These are phyloP conservation scores for Amorphotheca resinae DNA, from an alignment of 495 filamentous ascomycete species.

Conservation along the genomic window DNA sequence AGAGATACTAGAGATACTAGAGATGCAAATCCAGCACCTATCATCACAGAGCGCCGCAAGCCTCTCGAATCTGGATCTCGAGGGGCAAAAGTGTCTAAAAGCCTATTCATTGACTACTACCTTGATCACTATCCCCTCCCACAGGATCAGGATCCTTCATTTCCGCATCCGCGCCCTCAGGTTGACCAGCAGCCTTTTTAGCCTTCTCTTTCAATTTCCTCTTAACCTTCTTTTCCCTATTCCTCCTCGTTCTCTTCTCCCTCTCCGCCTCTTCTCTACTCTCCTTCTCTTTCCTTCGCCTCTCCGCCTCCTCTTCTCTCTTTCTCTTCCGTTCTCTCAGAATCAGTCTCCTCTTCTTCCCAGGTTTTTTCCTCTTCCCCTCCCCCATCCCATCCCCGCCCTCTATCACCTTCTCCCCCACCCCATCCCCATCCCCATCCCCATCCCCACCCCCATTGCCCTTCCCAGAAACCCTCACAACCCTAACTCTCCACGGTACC, in stretches of 20 bases:
- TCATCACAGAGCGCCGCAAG: no score
- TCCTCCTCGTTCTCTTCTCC: conserved; percentile 41
- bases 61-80: no score
- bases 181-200: conserved; percentile 34
- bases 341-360: conserved; percentile 41
- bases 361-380: conserved; percentile 30
- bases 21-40: no score
- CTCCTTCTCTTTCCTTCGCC: conserved; percentile 19
- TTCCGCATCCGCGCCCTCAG: no score
- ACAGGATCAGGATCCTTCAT: no score
- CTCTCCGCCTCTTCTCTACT: conserved; percentile 36
- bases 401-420: neutral
- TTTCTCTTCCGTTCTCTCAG: conserved; percentile 27
- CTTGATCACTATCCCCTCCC: no score
- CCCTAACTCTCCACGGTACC: conserved; percentile 40
- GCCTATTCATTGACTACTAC: no score
- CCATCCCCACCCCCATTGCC: conserved; percentile 3
- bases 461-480: neutral
- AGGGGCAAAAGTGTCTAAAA: no score
- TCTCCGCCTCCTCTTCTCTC: conserved; percentile 16
- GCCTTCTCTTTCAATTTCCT: conserved; percentile 36
- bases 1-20: no score
- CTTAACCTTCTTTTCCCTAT: conserved; percentile 39
- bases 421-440: neutral
- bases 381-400: conserved; percentile 21